These are phyloP conservation scores for Diversispora eburnea DNA, from an alignment of 192 early-diverging fungal species.

Conservation along the genomic window DNA sequence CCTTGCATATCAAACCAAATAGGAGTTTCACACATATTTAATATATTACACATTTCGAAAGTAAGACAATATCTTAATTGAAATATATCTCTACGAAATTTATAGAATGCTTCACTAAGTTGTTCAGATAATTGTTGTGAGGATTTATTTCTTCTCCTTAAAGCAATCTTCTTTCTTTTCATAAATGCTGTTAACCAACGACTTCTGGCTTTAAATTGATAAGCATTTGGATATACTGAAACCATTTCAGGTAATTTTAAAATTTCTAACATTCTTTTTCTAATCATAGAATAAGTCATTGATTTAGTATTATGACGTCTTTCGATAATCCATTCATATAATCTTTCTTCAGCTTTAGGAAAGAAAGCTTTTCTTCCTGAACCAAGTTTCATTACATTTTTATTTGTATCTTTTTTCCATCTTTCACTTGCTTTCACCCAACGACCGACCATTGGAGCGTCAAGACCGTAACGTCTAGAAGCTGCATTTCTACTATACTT, in stretches of 20 bases:
- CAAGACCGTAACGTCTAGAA: too few species aligned
- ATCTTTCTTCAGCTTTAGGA: slow-evolving; percentile 1
- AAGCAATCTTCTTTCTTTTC: neutral
- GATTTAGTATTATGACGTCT: neutral
- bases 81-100: neutral
- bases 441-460: neutral
- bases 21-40: slow-evolving; percentile 1
- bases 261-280: slow-evolving; percentile 2
- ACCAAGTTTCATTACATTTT: neutral
- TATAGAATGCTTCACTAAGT: neutral
- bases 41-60: neutral
- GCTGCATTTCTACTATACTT: too few species aligned
- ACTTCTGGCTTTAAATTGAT: neutral
- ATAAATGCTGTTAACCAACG: slow-evolving; percentile 5
- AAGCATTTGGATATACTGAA: neutral
- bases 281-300: neutral
- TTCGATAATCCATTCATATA: slow-evolving; percentile 23
- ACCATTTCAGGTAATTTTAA: neutral
- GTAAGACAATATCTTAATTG: neutral
- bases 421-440: slow-evolving; percentile 9
- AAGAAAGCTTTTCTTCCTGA: slow-evolving; percentile 6
- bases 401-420: slow-evolving; percentile 3
- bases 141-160: neutral
- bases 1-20: slow-evolving; percentile 2
- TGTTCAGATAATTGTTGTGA: neutral